Base-by-base conservation (phyloP, 2,329 filamentous ascomycete genomes). In the Stromatinia cepivora region DNA sequence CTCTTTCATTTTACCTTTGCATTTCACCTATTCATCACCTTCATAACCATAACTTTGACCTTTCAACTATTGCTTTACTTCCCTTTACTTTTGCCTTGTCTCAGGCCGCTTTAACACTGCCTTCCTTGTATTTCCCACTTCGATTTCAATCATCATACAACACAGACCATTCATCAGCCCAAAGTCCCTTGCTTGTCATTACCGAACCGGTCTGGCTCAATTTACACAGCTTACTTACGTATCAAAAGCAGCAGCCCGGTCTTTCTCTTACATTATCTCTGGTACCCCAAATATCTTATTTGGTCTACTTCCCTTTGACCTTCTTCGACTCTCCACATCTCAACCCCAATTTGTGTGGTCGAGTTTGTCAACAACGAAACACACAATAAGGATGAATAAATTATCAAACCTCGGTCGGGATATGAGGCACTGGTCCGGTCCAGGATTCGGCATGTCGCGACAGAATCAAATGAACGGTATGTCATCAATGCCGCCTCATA, bases 381-480 rank as follows among this genome's bases (percentile, higher is more conserved):
- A 64, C 50, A 67, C 48, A 69, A 69, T 13, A 84, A 88, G 77
- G 78, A 90, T 90, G 88, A 90, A 90, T 82, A 90, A 90, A 82
- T 81, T 90, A 81, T 86, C 87, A 80, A 89, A 88, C 78, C 89
- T 90, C 87, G 86, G 88, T 83, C 58, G 66, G 80, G 89, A 88
- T 78, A 89, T 90, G 87, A 87, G 88, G 84, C 87, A 89, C 83
- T 90, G 88, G 88, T 86, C 87, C 22, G 67, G 85, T 78, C 87
- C 87, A 77, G 88, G 86, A 80, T 89, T 89, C 76, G 85, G 86
- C 80, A 89, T 89, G 84, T 82, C 80, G 71, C 77, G 87, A 76
- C 84, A 84, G 81, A 76, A 77, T 63, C 67, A 73, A 67, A 77
- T 79, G 75, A 75, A 74, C 63, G 66, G 66, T 45, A 85, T 78